Percentiles rank a stretch among this genome's conserved stretches.
Evolutionary conservation across 306 rosid genomes (phyloP).

Genomic region (Prunus salicina): DNA sequence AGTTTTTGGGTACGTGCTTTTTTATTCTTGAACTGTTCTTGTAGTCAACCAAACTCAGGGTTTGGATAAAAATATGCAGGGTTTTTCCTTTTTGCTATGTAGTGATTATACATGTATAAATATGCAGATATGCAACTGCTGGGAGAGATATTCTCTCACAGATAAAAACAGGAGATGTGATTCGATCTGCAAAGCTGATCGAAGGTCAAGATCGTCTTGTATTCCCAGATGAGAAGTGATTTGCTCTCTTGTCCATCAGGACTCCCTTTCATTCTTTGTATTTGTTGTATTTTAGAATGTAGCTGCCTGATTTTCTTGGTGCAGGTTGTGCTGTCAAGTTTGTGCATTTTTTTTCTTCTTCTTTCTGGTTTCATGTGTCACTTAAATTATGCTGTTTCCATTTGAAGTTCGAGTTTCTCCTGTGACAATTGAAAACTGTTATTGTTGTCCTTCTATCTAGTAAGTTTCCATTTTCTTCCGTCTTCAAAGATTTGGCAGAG

Average conservation of each 20-base stretch:
- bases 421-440: background rate
- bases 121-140: constrained; percentile 66
- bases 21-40: constrained; percentile 7
- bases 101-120: background rate
- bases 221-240: constrained; percentile 60
- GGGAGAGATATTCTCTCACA: constrained; percentile 88
- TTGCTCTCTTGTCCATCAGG: constrained; percentile 7
- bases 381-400: background rate
- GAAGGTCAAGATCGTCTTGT: constrained; percentile 82
- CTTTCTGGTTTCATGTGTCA: background rate
- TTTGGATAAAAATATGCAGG: background rate
- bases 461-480: background rate
- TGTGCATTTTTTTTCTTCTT: background rate
- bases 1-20: constrained; percentile 67
- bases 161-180: constrained; percentile 80
- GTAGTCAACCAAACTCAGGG: background rate
- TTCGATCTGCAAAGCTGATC: constrained; percentile 70
- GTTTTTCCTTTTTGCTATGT: background rate
- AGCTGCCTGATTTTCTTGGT: constrained; percentile 28
- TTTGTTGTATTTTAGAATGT: background rate
- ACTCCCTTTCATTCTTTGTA: constrained; percentile 41
- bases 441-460: background rate
- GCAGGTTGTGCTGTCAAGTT: constrained; percentile 48
- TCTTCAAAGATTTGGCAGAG: background rate
- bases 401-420: background rate